A percentile compares a stretch with the other conserved stretches of the same genome.
Evolutionary conservation across 371 early-diverging fungal genomes (phyloP).

Genomic region (Syncephalis fuscata): DNA sequence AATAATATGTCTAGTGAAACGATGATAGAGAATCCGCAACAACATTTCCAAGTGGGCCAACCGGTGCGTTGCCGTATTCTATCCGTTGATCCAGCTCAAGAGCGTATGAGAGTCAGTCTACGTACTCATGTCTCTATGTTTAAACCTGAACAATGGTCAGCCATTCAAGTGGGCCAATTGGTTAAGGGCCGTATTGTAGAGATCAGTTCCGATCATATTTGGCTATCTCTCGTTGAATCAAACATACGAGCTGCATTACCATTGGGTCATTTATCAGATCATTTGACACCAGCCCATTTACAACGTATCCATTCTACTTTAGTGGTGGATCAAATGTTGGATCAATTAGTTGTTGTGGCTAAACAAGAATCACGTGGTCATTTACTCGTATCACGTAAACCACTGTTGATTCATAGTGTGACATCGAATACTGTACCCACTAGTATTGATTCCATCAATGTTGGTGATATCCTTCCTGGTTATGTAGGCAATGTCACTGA

Average conservation of each 20-base stretch:
- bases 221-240: slow-evolving; percentile 30
- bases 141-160: background rate
- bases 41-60: slow-evolving; percentile 53
- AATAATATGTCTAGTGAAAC: slow-evolving; percentile 19
- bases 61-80: slow-evolving; percentile 61
- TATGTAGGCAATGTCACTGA: slow-evolving; percentile 34
- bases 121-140: slow-evolving; percentile 3
- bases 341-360: slow-evolving; percentile 30
- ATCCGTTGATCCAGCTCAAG: slow-evolving; percentile 25
- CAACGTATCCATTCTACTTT: slow-evolving; percentile 22
- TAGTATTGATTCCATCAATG: slow-evolving; percentile 12
- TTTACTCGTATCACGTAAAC: slow-evolving; percentile 36
- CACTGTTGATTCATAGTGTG: slow-evolving; percentile 34
- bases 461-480: slow-evolving; percentile 34
- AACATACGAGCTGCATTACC: slow-evolving; percentile 26
- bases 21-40: slow-evolving; percentile 17
- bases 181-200: slow-evolving; percentile 30
- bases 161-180: slow-evolving; percentile 20
- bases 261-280: slow-evolving; percentile 44
- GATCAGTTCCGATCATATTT: slow-evolving; percentile 20
- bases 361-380: slow-evolving; percentile 20
- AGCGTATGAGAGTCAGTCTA: slow-evolving; percentile 31
- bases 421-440: too few species aligned
- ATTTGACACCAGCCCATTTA: slow-evolving; percentile 17
- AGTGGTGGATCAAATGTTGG: slow-evolving; percentile 20